Base-by-base conservation (phyloP, 129 eudicot genomes). In the Mikania micrantha region DNA sequence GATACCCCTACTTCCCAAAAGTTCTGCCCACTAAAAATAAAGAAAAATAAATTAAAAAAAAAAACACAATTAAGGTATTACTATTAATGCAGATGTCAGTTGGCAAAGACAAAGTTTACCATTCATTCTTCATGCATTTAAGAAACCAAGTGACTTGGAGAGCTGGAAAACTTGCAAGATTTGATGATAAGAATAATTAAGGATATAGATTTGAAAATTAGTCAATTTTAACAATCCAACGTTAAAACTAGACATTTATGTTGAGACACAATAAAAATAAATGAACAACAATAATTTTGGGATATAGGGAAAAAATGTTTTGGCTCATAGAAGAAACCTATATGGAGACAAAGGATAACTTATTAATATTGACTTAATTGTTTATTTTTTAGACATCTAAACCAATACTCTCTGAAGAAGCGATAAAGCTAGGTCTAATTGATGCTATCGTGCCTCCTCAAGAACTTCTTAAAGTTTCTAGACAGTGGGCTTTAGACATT, bases 401-500 rank as follows among this genome's bases (percentile, higher is more conserved):
- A 68, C 72, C 95, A 27, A 80, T 93, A 65, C 67, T 70, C 40
- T 84, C 96, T 3, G 96, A 93, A 73, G 99, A 89, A 79, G 99
- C 90, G 68, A 53, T 82, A 68, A 82, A 71, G 63, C 74, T 93
- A 32, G 96, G 96, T 48, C 95, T 88, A 21, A 64, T 93, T 77
- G 95, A 93, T 75, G 93, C 86, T 53, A 78, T 89, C 62, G 95
- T 83, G 39, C 79, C 90, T 54, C 64, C 95, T 34, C 79, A 73
- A 67, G 95, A 89, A 47, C 67, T 93, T 67, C 59, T 93, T 17
- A 73, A 77, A 64, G 93, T 82, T 64, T 35, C 96, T 21, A 82
- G 85, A 47, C 76, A 80, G 45, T 89, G 99, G 95, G 95, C 99
- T 38, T 71, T 82, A 69, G 96, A 93, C 50, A 93, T 93, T 66